These are phyloP conservation scores for Erythrobasidium yunnanense DNA, from an alignment of 768 basidiomycete species.

Conservation along the genomic window DNA sequence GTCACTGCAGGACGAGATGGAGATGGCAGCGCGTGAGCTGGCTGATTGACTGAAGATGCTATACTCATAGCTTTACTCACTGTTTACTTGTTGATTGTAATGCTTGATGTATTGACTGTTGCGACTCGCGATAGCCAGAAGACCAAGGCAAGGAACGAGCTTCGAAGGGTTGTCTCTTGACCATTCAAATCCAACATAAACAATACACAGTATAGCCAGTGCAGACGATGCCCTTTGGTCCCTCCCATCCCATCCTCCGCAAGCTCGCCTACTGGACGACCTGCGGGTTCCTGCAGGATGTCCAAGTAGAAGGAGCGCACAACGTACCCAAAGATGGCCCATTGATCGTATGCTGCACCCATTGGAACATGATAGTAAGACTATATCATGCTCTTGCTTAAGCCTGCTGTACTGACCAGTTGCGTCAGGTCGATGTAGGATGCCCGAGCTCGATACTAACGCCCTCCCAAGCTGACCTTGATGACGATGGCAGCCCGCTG, in stretches of 20 bases:
- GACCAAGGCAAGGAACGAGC: background rate
- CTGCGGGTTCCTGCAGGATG: conserved; percentile 64
- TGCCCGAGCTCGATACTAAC: too few species aligned
- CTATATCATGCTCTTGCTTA: too few species aligned
- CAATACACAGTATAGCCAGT: background rate
- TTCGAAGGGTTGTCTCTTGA: too few species aligned
- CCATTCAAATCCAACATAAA: background rate
- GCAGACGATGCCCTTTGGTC: conserved; percentile 13
- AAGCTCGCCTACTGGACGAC: conserved; percentile 10
- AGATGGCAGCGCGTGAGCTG: too few species aligned
- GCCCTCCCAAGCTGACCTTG: background rate
- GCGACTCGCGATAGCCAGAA: background rate
- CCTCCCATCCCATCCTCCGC: conserved; percentile 25
- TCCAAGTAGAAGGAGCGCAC: conserved; percentile 74
- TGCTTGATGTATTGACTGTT: background rate
- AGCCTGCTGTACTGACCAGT: too few species aligned
- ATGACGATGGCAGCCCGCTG: conserved; percentile 20
- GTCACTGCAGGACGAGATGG: background rate
- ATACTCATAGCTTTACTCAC: too few species aligned
- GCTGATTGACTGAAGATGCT: too few species aligned
- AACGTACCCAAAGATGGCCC: conserved; percentile 78
- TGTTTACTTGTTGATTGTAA: background rate
- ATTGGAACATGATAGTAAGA: conserved; percentile 22
- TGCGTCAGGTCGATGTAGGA: too few species aligned
- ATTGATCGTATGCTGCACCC: conserved; percentile 62